Evolutionary conservation across 176 grass and related monocot genomes (phyloP), one percentile per base, ranked within the genome.

Genomic region (Oryza meridionalis): DNA sequence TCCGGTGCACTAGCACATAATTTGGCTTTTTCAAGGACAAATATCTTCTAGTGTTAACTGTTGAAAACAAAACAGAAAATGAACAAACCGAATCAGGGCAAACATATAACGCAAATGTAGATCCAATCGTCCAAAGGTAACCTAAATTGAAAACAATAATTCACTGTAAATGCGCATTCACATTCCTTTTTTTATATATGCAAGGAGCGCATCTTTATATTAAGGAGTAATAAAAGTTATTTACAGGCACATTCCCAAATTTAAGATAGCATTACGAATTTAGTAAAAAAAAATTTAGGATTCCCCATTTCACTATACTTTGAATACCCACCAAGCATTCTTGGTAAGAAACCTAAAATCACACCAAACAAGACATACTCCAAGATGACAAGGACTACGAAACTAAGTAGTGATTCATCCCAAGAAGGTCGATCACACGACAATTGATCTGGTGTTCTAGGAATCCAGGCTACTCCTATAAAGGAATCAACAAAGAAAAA

Each of bases 31-130:
- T 44, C 67, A 73, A 72, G n/a, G 16, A 31, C 9, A 83, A 81
- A 71, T 67, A 10, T 38, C 47, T 43, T 47, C 14, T 13, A 22
- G 1, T 6, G 42, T 51, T 21, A 26, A 9, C 17, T 16, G 11
- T 33, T 2, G 24, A 77, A 24, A 90, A 37, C 78, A 82, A 53
- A 27, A 82, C 2, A 24, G 9, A 65, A 31, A 45, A 16, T 6
- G 38, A 58, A 68, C 0, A 83, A 2, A 2, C 21, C 6, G 9
- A 67, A 65, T 90, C 63, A 89, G 88, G 69, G 33, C 9, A 81
- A 85, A n/a, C 33, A 77, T 21, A 33, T 8, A 21, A 69, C 40
- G 40, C 1, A 62, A 69, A 37, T 37, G 15, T 32, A 19, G 80
- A 43, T 43, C 42, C 42, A 43, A 43, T 43, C 7, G 65, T 6